Evolutionary conservation across 1,284 basidiomycete genomes (phyloP), one percentile per base, ranked within the genome.

Genomic region (Cutaneotrichosporon sp.): DNA sequence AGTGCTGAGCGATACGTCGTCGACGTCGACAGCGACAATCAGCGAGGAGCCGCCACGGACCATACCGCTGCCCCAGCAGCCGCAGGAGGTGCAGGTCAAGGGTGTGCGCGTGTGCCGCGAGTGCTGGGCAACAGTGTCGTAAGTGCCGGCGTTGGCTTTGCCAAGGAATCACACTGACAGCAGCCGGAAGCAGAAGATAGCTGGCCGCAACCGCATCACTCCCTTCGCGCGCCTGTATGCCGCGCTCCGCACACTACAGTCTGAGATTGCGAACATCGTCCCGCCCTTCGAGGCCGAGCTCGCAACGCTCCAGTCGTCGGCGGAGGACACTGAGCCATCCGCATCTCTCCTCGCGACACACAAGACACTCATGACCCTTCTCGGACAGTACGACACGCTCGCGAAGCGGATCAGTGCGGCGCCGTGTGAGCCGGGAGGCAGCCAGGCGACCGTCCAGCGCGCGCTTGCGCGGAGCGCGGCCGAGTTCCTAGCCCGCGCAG

Each of bases 371-470:
- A 72, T 96, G 8, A 84, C 88, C 42, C 82, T 86, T 2, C 91
- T 96, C 71, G 80, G 84, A 7, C 84, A 87, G 52, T 97, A 97
- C 72, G 94, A 98, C 65, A 82, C 83, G 39, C 76, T 97, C 5
- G 82, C 90, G 0, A 94, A 93, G 68, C 84, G 86, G 29, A 88
- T 97, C 62, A 82, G 83, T 46, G 79, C 77, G 55, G 74, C 94
- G 19, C 86, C 87, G 0, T 84, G 77, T 22, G 79, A 79, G 2
- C 75, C 79, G 2, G 84, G 83, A 2, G 83, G 84, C 53, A 86
- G 87, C 11, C 90, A 94, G 67, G 86, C 89, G 57, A 80, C 85
- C 14, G 81, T 97, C 9, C 90, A 96, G 68, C 77, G 80, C 22
- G 89, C 91, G 0, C 85, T 98, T 19, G 79, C 85, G 55, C 82